A percentile compares a stretch with the other conserved stretches of the same genome.
phyloP scores from a whole-genome alignment of 805 yeast species.

The Suhomyces emberorum region DNA sequence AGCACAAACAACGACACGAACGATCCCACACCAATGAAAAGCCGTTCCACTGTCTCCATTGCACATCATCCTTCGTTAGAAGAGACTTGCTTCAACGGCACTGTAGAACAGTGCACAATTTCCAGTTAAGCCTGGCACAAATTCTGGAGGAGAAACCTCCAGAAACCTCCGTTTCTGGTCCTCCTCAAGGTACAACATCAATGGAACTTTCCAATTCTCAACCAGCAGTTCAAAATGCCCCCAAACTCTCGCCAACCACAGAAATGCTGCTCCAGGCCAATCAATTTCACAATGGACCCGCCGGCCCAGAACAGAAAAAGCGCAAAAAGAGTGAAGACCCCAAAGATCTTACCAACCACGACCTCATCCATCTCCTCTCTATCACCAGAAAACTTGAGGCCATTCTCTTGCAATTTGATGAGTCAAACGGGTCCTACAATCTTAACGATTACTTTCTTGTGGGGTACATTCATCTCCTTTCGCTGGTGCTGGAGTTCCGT shows the following conservation, averaged over 20 bases:
- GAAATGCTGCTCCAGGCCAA: too few species aligned
- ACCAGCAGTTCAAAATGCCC: too few species aligned
- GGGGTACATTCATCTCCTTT: constrained; percentile 25
- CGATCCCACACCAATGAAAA: constrained; percentile 93
- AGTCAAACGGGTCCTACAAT: constrained; percentile 9
- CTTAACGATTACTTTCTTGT: constrained; percentile 29
- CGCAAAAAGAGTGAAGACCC: constrained; percentile 4
- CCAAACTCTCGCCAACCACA: too few species aligned
- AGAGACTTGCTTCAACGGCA: constrained; percentile 76
- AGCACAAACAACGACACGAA: constrained; percentile 91
- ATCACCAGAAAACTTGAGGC: constrained; percentile 25
- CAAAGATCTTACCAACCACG: constrained; percentile 10
- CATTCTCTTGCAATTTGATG: constrained; percentile 12
- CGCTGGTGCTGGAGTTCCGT: constrained; percentile 10
- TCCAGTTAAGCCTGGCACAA: constrained; percentile 13
- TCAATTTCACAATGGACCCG: neutral
- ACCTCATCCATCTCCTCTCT: constrained; percentile 27
- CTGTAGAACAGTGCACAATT: constrained; percentile 69
- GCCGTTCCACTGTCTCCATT: constrained; percentile 70
- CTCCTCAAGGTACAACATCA: too few species aligned
- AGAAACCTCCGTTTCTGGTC: neutral
- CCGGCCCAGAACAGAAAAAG: constrained; percentile 4
- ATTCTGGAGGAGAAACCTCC: neutral
- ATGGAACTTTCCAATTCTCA: too few species aligned
- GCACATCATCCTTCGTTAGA: constrained; percentile 71